phyloP scores from a whole-genome alignment of 371 early-diverging fungal genomes.

The Syncephalastrum racemosum region DNA sequence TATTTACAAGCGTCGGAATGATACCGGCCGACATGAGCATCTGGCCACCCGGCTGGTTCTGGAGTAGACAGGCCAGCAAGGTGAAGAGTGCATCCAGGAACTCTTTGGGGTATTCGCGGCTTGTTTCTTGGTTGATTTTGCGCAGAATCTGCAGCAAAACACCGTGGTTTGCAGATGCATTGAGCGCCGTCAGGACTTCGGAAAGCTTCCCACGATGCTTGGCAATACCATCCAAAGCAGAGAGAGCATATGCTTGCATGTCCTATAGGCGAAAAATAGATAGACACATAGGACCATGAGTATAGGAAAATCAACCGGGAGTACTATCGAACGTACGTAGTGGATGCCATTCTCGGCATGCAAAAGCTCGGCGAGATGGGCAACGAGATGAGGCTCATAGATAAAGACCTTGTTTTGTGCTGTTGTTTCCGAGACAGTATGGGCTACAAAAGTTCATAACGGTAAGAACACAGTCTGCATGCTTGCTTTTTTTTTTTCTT shows the following conservation, averaged over 20 bases:
- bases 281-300: not conserved
- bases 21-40: constrained; percentile 92
- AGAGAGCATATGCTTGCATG: constrained; percentile 76
- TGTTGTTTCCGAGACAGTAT: constrained; percentile 66
- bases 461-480: not conserved
- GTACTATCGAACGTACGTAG: constrained; percentile 27
- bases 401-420: constrained; percentile 76
- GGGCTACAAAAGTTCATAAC: constrained; percentile 32
- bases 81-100: constrained; percentile 85
- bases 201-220: constrained; percentile 71
- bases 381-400: constrained; percentile 83
- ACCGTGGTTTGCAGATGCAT: constrained; percentile 94
- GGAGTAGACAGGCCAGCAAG: constrained; percentile 73
- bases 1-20: constrained; percentile 71
- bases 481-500: not conserved
- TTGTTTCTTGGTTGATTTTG: constrained; percentile 52
- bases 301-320: not conserved
- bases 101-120: constrained; percentile 62
- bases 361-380: constrained; percentile 74
- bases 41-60: constrained; percentile 81
- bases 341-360: constrained; percentile 68
- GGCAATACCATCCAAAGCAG: constrained; percentile 82
- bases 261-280: constrained; percentile 30
- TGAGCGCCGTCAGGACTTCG: constrained; percentile 85
- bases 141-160: constrained; percentile 79